Evolutionary conservation across 495 filamentous ascomycete genomes (phyloP).

Genomic region (Haplographium delicatum): DNA sequence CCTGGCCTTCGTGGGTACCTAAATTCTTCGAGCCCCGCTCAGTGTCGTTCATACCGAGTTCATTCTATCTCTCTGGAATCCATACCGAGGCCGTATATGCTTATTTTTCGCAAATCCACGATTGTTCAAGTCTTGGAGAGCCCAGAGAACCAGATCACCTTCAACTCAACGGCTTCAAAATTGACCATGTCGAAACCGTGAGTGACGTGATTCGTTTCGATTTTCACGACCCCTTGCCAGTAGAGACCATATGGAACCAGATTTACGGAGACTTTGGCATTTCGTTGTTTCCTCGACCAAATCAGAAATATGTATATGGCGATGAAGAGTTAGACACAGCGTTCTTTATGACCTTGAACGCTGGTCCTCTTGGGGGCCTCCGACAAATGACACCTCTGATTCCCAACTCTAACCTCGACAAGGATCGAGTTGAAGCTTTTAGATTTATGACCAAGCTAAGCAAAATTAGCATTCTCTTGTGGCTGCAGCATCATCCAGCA

Average conservation of each 20-base stretch:
- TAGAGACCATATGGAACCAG: constrained; percentile 8
- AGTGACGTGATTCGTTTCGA: not conserved
- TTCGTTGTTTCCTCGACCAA: constrained; percentile 10
- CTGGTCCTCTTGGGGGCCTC: not conserved
- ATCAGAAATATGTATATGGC: not conserved
- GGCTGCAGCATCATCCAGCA: not conserved
- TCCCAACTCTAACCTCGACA: not conserved
- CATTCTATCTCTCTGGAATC: constrained; percentile 10
- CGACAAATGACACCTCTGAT: not conserved
- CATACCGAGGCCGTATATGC: not conserved
- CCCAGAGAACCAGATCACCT: constrained; percentile 6
- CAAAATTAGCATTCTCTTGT: not conserved
- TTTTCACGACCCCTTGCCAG: not conserved
- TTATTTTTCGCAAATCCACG: constrained; percentile 6
- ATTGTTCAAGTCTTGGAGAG: not conserved
- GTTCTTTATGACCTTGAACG: not conserved
- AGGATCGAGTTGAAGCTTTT: not conserved
- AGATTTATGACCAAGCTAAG: not conserved
- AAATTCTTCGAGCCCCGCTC: constrained; percentile 6
- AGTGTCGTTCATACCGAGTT: constrained; percentile 7
- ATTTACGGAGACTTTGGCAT: constrained; percentile 3
- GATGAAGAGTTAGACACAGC: not conserved
- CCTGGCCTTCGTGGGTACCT: constrained; percentile 18
- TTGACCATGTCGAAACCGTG: constrained; percentile 1
- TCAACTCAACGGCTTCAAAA: constrained; percentile 10